phyloP scores from a whole-genome alignment of 805 yeast genomes.

The Debaryomyces castellii region DNA sequence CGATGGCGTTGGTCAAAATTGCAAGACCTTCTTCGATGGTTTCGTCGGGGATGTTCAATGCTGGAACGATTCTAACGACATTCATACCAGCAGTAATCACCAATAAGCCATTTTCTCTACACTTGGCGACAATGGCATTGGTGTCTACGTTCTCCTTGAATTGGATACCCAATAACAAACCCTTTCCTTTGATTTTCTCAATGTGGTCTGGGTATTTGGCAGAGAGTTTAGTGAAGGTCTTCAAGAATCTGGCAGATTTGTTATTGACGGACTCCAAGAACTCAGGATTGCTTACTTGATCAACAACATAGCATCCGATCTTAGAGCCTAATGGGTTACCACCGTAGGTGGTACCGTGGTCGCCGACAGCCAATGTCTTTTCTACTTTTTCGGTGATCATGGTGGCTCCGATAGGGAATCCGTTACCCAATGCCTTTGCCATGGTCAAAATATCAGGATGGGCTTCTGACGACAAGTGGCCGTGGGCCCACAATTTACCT shows the following conservation, averaged over 20 bases:
- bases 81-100: conserved; percentile 91
- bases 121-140: conserved; percentile 56
- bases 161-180: conserved; percentile 83
- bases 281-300: conserved; percentile 56
- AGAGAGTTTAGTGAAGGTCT: conserved; percentile 50
- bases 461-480: conserved; percentile 67
- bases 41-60: conserved; percentile 76
- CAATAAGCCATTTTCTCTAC: conserved; percentile 77
- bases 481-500: conserved; percentile 93
- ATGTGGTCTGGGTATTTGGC: conserved; percentile 61
- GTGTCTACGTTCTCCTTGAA: conserved; percentile 59
- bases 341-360: conserved; percentile 97
- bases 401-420: conserved; percentile 94
- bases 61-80: conserved; percentile 89
- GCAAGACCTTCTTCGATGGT: conserved; percentile 69
- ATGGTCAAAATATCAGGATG: conserved; percentile 93
- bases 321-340: conserved; percentile 93
- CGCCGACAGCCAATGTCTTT: conserved; percentile 75
- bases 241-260: conserved; percentile 57
- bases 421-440: conserved; percentile 97
- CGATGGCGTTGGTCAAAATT: conserved; percentile 60
- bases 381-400: conserved; percentile 82
- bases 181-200: conserved; percentile 79
- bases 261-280: conserved; percentile 60
- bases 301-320: conserved; percentile 75